Evolutionary conservation across 1,284 basidiomycete species (phyloP), one percentile per base, ranked within the genome.

Genomic region (Cerioporus squamosus): DNA sequence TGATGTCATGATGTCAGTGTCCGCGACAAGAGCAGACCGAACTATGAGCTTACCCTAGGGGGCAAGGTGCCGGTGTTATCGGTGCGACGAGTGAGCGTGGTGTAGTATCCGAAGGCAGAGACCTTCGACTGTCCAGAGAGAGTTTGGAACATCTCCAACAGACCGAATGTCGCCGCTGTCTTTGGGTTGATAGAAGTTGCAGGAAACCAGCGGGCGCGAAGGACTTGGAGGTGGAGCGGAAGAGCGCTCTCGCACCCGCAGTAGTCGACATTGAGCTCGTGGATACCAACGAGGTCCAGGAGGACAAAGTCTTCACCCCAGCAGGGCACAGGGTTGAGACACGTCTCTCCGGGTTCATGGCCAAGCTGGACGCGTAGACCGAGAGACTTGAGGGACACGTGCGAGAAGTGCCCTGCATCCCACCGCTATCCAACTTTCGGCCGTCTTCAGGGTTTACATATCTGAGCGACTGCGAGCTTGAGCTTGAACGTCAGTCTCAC

Each of bases 81-180:
- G 26, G 51, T 55, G 5, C 42, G 45, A 43, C 8, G 68, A 63
- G 12, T 68, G 61, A 39, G 73, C 70, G 55, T 64, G 70, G 47
- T 70, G 68, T 5, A 67, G 47, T 53, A 60, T 47, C 18, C 68
- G 63, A 9, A 76, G 62, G 46, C 57, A 6, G 51, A 59, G 5
- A 8, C 72, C 60, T 59, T 76, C 1, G 75, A 44, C 40, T 56
- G 48, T 3, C 44, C 45, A 1, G 50, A 58, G n/a, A 58, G 44
- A 18, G 71, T 18, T 36, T 73, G 69, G 49, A 70, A 75, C 3
- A 64, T 40, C 15, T 71, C 65, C 12, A 77, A 59, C 15, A 74
- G 52, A 0, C 52, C 53, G 40, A 74, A 70, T 0, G 72, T 71
- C 43, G 71, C 69, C 0, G 63, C 70, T 1, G 69, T 73, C 15